Evolutionary conservation across 2,329 filamentous ascomycete species (phyloP), one percentile per base, ranked within the genome.

Genomic region (Nothophaeocryptopus gaeumannii): DNA sequence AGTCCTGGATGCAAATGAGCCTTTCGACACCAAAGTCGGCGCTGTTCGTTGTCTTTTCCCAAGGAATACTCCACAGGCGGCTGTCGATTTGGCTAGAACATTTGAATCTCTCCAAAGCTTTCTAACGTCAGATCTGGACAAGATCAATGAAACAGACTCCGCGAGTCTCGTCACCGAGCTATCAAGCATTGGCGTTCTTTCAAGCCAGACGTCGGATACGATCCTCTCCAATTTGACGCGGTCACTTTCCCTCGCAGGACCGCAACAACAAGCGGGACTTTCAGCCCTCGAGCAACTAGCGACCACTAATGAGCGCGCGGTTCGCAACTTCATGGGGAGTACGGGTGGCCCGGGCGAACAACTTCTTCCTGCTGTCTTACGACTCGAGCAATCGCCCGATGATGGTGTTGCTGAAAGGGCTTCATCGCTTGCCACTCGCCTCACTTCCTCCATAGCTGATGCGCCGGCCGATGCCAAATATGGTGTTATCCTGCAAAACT

Each of bases 301-400:
- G 1, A 63, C 54, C 31, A 52, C 63, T 8, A 59, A 70, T 16
- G 59, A 72, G 47, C 60, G 65, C 8, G 63, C 75, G 12, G 45
- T 56, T 63, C 75, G 58, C 74, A 77, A 9, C 61, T 81, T 56
- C 70, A 72, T 50, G 66, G 72, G 45, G 66, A 78, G 36, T 63
- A 69, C 32, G 67, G 68, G 37, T 65, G 70, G 15, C 71, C 69
- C 45, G 69, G 79, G 79, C 8, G 74, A 75, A 2, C 70, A 72
- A 39, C 64, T 84, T 16, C 67, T 81, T 2, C 76, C 75, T 31
- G 74, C 72, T 39, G 64, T 84, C 9, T 63, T 83, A 1, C 74
- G 72, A 43, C 70, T 83, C 30, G 72, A 77, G 5, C 78, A 83
- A 52, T 79, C 78, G 16, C 61, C 72, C 1, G 68, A 74, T 26